Evolutionary conservation across 345 rosid species (phyloP).

Genomic region (Cardiospermum halicacabum): DNA sequence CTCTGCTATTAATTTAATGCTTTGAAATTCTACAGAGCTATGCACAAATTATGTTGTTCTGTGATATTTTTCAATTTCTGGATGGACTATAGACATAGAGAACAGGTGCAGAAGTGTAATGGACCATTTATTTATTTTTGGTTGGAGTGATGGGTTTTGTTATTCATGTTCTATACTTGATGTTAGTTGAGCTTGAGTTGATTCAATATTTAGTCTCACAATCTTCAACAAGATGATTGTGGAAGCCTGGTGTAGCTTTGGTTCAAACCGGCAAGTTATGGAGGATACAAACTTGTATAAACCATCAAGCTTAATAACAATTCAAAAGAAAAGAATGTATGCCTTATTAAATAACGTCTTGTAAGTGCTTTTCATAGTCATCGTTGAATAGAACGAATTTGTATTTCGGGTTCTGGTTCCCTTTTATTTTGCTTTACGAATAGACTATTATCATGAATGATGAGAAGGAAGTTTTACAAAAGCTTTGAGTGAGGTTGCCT

Average conservation of each 20-base stretch:
- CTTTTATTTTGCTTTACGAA: not conserved
- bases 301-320: not conserved
- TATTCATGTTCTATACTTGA: too few relatives aligned
- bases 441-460: not conserved
- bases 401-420: not conserved
- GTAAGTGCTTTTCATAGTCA: not conserved
- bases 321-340: not conserved
- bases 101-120: too few relatives aligned
- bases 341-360: not conserved
- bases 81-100: too few relatives aligned
- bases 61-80: too few relatives aligned
- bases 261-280: not conserved
- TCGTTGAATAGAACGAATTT: not conserved
- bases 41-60: too few relatives aligned
- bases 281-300: not conserved
- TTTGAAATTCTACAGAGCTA: too few relatives aligned
- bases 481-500: not conserved
- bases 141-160: not conserved
- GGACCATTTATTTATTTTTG: too few relatives aligned
- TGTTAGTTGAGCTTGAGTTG: not conserved
- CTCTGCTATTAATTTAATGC: too few relatives aligned
- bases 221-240: not conserved
- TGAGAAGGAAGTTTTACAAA: not conserved
- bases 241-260: not conserved
- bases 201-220: not conserved